A percentile compares a stretch with the other conserved stretches of the same genome.
Evolutionary conservation across 306 rosid species (phyloP).

Genomic region (Begonia fuchsioides): DNA sequence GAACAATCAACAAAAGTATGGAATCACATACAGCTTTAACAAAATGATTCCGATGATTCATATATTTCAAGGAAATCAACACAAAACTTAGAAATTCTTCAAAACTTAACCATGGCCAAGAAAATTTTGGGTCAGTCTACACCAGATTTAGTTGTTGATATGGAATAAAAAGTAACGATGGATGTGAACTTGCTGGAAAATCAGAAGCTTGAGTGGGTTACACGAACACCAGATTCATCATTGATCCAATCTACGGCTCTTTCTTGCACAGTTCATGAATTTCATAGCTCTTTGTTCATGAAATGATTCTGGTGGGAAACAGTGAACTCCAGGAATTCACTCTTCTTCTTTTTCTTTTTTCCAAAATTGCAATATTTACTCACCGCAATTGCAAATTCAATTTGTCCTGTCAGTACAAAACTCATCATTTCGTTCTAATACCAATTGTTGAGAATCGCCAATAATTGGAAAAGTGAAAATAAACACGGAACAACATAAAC

Average conservation of each 20-base stretch:
- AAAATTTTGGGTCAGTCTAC: constrained; percentile 9
- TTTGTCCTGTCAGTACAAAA: constrained; percentile 20
- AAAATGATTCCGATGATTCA: not conserved
- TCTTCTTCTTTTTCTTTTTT: constrained; percentile 3
- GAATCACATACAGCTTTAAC: not conserved
- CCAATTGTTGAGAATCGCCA: not conserved
- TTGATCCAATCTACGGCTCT: constrained; percentile 18
- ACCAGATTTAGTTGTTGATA: constrained; percentile 9
- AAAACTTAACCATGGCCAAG: not conserved
- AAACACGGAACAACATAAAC: no score
- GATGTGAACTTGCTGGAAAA: not conserved
- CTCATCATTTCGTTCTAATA: constrained; percentile 7
- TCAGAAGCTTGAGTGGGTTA: constrained; percentile 28
- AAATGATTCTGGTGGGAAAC: constrained; percentile 10
- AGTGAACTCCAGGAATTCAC: constrained; percentile 11
- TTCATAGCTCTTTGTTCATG: constrained; percentile 35
- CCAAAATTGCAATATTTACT: constrained; percentile 13
- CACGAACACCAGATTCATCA: constrained; percentile 11
- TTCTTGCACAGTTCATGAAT: constrained; percentile 33
- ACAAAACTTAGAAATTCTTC: no score
- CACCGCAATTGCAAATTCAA: constrained; percentile 14
- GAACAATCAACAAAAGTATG: no score
- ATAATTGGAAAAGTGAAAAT: no score
- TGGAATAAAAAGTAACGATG: no score
- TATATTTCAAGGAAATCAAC: no score